Conservation (phyloP, 805 yeast genomes). For the Teunomyces cretensis region DNA sequence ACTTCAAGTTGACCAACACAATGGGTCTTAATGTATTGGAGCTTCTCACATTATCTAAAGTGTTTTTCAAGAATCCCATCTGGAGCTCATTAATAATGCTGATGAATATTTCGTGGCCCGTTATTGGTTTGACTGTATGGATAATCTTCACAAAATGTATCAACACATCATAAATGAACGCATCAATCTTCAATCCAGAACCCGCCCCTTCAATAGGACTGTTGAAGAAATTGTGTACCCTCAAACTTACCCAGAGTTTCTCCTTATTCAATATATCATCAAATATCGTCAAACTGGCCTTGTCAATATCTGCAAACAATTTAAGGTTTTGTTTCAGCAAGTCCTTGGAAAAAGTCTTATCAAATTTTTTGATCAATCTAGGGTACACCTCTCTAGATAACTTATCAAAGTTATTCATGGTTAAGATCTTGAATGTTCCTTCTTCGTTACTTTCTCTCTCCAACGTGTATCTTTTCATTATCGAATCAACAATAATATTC, state of each 20-base stretch:
- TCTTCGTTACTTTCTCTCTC: constrained; percentile 25
- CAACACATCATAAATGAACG: constrained; percentile 38
- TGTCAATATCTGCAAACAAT: constrained; percentile 42
- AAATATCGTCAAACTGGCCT: constrained; percentile 37
- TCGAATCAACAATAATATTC: constrained; percentile 39
- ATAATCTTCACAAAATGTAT: constrained; percentile 42
- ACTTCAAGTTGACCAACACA: constrained; percentile 28
- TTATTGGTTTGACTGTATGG: constrained; percentile 40
- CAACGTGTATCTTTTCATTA: constrained; percentile 37
- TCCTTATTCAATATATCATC: constrained; percentile 41
- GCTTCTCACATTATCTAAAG: constrained; percentile 30
- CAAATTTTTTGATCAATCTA: constrained; percentile 30
- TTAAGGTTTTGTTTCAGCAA: constrained; percentile 38
- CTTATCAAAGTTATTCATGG: constrained; percentile 44
- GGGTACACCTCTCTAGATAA: constrained; percentile 34
- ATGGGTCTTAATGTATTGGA: constrained; percentile 13
- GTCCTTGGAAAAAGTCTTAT: constrained; percentile 33
- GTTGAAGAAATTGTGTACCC: constrained; percentile 26
- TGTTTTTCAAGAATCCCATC: constrained; percentile 31
- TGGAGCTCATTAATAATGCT: constrained; percentile 40
- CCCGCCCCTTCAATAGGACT: constrained; percentile 4
- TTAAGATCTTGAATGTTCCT: constrained; percentile 37
- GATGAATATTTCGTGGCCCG: constrained; percentile 34
- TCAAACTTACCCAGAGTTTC: constrained; percentile 30
- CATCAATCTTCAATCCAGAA: constrained; percentile 28